Evolutionary conservation across 768 basidiomycete species (phyloP).

Genomic region (Tricholoma bakamatsutake): DNA sequence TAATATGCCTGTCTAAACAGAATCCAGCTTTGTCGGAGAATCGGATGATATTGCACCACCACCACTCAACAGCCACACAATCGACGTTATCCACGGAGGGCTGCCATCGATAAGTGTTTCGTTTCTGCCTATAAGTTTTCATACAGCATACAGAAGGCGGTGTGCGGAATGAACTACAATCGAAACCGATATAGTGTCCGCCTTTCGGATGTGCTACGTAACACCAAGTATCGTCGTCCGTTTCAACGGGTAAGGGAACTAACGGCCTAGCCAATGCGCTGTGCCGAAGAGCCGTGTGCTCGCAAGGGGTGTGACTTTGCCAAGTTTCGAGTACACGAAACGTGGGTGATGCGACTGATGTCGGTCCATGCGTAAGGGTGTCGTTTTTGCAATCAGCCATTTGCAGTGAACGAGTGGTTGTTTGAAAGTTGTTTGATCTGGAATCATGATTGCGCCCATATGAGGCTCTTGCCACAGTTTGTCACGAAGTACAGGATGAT

Average conservation of each 20-base stretch:
- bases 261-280: no score
- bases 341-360: neutral
- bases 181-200: neutral
- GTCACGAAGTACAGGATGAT: neutral
- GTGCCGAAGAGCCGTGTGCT: neutral
- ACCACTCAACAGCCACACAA: neutral
- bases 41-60: no score
- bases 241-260: neutral
- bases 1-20: no score
- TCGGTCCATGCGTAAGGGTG: neutral
- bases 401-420: no score
- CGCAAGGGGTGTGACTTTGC: neutral
- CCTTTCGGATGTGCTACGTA: neutral
- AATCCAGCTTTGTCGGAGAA: no score
- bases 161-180: neutral
- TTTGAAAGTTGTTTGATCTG: neutral
- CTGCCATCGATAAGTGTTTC: neutral
- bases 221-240: neutral
- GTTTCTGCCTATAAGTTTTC: neutral
- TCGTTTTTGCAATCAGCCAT: neutral
- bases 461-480: neutral
- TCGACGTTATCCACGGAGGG: neutral
- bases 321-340: neutral
- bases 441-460: neutral
- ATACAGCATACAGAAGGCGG: neutral